These are phyloP conservation scores for Colletotrichum costaricense DNA, from an alignment of 2,329 filamentous ascomycete genomes.

Conservation along the genomic window DNA sequence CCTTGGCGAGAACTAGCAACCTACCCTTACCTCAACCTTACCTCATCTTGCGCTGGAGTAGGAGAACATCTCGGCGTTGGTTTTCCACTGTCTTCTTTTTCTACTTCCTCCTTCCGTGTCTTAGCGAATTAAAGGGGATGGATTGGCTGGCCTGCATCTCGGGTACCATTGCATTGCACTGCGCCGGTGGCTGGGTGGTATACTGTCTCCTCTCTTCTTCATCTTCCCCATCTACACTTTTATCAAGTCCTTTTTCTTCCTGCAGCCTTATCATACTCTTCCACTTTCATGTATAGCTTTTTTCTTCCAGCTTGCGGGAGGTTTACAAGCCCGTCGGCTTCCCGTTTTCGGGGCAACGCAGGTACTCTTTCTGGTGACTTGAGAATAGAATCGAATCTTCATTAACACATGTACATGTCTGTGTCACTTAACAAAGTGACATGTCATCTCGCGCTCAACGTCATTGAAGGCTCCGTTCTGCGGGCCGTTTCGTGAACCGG, in stretches of 20 bases:
- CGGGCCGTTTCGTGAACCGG: not conserved
- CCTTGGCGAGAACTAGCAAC: not conserved
- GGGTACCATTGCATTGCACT: constrained; percentile 27
- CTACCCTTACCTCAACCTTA: not conserved
- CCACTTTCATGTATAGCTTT: not conserved
- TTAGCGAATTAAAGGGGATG: not conserved
- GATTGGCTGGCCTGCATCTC: constrained; percentile 31
- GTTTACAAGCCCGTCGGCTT: not conserved
- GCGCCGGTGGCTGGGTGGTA: constrained; percentile 14
- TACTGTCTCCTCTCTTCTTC: not conserved
- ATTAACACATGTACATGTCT: not conserved
- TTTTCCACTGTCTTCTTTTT: not conserved
- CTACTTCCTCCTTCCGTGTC: not conserved
- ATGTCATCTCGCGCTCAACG: not conserved
- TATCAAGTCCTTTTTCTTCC: not conserved
- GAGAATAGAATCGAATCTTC: not conserved
- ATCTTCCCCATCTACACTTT: not conserved
- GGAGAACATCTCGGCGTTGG: constrained; percentile 10
- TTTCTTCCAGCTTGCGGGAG: constrained; percentile 1
- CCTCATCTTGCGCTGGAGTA: not conserved
- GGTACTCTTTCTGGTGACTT: not conserved
- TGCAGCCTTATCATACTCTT: not conserved
- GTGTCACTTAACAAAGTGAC: not conserved
- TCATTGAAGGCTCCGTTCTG: not conserved
- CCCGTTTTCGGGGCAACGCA: not conserved